Conservation (phyloP, 2,329 filamentous ascomycete genomes). For the Microdochium paspali region DNA sequence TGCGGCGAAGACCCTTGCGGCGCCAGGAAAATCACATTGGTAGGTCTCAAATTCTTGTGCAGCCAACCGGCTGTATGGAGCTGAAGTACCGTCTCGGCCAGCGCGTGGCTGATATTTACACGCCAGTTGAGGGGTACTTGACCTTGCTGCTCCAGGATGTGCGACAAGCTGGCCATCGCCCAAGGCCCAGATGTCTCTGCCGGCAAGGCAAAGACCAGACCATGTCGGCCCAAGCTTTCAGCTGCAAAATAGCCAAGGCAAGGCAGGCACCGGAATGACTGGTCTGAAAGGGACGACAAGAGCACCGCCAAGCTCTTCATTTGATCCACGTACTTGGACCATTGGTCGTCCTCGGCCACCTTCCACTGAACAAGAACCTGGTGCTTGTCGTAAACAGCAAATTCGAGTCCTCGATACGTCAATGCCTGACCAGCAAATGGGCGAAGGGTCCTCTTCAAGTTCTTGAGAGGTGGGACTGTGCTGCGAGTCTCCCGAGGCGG, state of each 20-base stretch:
- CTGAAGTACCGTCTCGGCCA: conserved; percentile 16
- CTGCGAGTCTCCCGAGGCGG: conserved; percentile 3
- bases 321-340: conserved; percentile 7
- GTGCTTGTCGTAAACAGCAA: conserved; percentile 5
- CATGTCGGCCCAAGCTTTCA: conserved; percentile 5
- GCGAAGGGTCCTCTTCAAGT: conserved; percentile 2
- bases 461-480: conserved; percentile 1
- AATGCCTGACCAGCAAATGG: conserved; percentile 1
- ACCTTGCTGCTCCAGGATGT: conserved; percentile 3
- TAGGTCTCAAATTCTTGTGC: conserved; percentile 17
- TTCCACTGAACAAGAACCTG: conserved; percentile 13
- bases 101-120: conserved; percentile 7
- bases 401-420: conserved; percentile 6
- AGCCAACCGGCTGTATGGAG: conserved; percentile 20
- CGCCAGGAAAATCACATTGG: conserved; percentile 16
- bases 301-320: conserved; percentile 9
- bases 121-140: conserved; percentile 6
- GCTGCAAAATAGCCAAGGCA: conserved; percentile 9
- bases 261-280: conserved; percentile 9
- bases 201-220: conserved; percentile 8
- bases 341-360: conserved; percentile 3
- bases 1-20: conserved; percentile 4
- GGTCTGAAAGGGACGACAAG: conserved; percentile 7
- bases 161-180: conserved; percentile 6
- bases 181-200: conserved; percentile 3